Percentiles rank a stretch among this genome's conserved stretches.
phyloP scores from a whole-genome alignment of 2,329 filamentous ascomycete genomes.

The Penicillium nordicum region DNA sequence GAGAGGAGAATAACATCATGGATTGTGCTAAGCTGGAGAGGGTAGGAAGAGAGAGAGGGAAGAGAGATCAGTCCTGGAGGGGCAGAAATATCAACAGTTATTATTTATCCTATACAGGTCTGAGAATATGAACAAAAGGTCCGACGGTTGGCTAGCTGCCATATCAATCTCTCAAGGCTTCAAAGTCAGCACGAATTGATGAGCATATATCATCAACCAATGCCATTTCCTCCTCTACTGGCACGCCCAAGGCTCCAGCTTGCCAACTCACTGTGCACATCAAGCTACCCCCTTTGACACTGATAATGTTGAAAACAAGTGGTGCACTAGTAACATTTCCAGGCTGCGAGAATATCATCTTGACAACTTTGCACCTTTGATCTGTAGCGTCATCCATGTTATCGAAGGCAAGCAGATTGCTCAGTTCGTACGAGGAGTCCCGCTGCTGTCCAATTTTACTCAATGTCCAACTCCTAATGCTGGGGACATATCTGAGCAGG shows the following conservation, averaged over 20 bases:
- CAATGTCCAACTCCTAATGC: slow-evolving; percentile 41
- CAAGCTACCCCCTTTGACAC: slow-evolving; percentile 40
- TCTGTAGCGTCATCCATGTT: slow-evolving; percentile 22
- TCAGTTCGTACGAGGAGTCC: slow-evolving; percentile 46
- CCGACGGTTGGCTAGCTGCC: not conserved
- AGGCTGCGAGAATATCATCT: slow-evolving; percentile 47
- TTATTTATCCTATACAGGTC: not conserved
- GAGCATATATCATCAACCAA: slow-evolving; percentile 17
- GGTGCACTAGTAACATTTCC: slow-evolving; percentile 39
- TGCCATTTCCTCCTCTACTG: slow-evolving; percentile 25
- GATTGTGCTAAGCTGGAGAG: not conserved
- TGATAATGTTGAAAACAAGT: slow-evolving; percentile 44
- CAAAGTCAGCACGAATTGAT: slow-evolving; percentile 13
- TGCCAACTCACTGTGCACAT: slow-evolving; percentile 45
- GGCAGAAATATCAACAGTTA: not conserved
- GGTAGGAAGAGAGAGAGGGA: not conserved
- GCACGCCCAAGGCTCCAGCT: slow-evolving; percentile 40
- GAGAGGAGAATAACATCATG: not conserved
- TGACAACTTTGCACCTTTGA: slow-evolving; percentile 23
- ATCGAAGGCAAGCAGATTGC: slow-evolving; percentile 45
- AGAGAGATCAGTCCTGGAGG: not conserved
- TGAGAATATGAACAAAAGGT: not conserved
- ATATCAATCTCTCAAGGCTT: not conserved
- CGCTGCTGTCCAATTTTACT: slow-evolving; percentile 39
- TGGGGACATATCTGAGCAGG: slow-evolving; percentile 42